Evolutionary conservation across 345 rosid species (phyloP), one percentile per base, ranked within the genome.

Genomic region (Rhizophora apiculata): DNA sequence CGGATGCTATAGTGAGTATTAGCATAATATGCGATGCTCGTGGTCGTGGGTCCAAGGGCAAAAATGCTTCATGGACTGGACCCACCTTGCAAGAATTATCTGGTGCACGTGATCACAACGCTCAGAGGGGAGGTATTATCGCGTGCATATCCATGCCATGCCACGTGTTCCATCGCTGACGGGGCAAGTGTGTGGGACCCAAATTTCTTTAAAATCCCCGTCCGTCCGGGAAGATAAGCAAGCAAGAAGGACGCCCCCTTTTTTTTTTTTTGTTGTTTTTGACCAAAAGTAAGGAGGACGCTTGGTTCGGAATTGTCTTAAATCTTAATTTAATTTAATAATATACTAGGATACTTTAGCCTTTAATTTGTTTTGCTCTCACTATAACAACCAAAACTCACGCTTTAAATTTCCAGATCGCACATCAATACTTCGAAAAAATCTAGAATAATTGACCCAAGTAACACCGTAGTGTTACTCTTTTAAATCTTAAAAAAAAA

Each of bases 111-210:
- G 61, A 67, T 43, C 37, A 63, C 19, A 13, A 43, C 5, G 8
- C 36, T 9, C 2, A 9, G 9, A 22, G 43, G 8, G 7, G 58
- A 11, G 67, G 24, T 7, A 26, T 8, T 21, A 49, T 65, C 72
- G 69, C 59, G 72, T 69, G 72, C 51, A 66, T n/a, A 18, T 20
- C 80, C 72, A 62, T 62, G 51, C 63, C 78, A 30, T 68, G 69
- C 48, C 79, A 71, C 74, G 69, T 64, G 69, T 54, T 72, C 46
- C 36, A 13, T 37, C 26, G 76, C 76, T 22, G 30, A 73, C 72
- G 70, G 34, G 81, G 77, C 81, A 71, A 58, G 2, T 3, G 2
- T 22, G 26, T 22, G 34, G 71, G 67, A 10, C 73, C 74, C 67
- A 20, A 19, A 4, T 37, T 30, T 24, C 21, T 21, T 1, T 26